phyloP scores from a whole-genome alignment of 176 grass and related monocot genomes.

The Aegilops umbellulata region DNA sequence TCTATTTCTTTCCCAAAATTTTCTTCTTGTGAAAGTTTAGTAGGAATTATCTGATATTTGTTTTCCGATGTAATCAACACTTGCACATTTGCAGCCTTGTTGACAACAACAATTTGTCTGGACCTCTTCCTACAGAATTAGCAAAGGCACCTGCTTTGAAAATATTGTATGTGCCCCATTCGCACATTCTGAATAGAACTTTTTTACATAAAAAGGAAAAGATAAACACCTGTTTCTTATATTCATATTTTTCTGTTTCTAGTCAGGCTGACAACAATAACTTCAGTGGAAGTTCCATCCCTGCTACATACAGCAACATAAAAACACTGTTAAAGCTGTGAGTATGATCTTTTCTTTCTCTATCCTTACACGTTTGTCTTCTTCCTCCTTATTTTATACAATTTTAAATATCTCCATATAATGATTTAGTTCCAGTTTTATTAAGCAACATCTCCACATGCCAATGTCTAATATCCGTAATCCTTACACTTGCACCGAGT shows the following conservation, averaged over 20 bases:
- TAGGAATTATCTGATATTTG: background rate
- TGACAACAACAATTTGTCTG: constrained; percentile 75
- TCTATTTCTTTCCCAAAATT: constrained; percentile 18
- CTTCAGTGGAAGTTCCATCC: constrained; percentile 84
- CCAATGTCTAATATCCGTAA: background rate
- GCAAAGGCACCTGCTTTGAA: constrained; percentile 47
- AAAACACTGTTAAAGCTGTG: constrained; percentile 77
- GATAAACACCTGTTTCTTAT: constrained; percentile 14
- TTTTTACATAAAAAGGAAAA: constrained; percentile 6
- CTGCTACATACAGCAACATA: constrained; percentile 64
- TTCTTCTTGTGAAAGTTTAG: constrained; percentile 2
- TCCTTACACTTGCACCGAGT: background rate
- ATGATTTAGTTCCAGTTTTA: background rate
- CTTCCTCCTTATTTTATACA: background rate
- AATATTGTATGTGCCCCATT: constrained; percentile 67
- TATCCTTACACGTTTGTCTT: constrained; percentile 19
- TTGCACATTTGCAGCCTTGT: constrained; percentile 61
- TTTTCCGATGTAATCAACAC: constrained; percentile 16
- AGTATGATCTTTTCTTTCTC: constrained; percentile 36
- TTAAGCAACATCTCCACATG: background rate
- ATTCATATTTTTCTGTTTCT: constrained; percentile 44
- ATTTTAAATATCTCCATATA: background rate
- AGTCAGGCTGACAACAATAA: constrained; percentile 98
- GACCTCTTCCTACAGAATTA: constrained; percentile 68
- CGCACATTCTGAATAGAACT: constrained; percentile 21